Evolutionary conservation across 2,329 filamentous ascomycete genomes (phyloP).

Genomic region (Neoscytalidium dimidiatum): DNA sequence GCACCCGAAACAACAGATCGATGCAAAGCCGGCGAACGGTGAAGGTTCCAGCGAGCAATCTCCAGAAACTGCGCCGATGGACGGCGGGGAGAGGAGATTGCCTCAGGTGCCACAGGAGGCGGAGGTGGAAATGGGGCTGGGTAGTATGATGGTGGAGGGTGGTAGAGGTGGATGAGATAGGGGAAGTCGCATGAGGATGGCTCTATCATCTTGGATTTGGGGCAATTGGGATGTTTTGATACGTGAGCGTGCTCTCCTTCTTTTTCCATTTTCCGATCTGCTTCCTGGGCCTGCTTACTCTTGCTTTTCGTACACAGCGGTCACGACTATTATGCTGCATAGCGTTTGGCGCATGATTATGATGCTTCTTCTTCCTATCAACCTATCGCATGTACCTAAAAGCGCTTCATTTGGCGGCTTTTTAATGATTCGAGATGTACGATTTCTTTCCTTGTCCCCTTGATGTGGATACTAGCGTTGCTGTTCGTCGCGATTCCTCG

Average conservation of each 20-base stretch:
- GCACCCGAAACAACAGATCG: neutral
- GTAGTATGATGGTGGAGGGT: neutral
- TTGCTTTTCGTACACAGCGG: neutral
- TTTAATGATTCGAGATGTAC: neutral
- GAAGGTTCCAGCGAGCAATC: neutral
- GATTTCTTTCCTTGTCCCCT: neutral
- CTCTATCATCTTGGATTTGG: neutral
- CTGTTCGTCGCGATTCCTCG: too few species aligned
- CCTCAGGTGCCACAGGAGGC: neutral
- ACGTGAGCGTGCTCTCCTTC: neutral
- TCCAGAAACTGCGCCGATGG: neutral
- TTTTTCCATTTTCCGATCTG: neutral
- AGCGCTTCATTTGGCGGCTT: neutral
- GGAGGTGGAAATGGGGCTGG: conserved; percentile 5
- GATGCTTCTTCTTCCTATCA: neutral
- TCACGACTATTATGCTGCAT: conserved; percentile 16
- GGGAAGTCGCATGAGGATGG: neutral
- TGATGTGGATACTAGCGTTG: neutral
- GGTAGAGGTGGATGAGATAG: neutral
- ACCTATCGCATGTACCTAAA: neutral
- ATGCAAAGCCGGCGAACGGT: neutral
- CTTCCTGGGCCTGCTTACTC: too few species aligned
- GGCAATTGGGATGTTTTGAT: neutral
- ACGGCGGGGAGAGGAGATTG: neutral
- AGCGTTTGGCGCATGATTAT: conserved; percentile 7